Conservation (phyloP, 805 yeast species). For the Starmerella bombicola region DNA sequence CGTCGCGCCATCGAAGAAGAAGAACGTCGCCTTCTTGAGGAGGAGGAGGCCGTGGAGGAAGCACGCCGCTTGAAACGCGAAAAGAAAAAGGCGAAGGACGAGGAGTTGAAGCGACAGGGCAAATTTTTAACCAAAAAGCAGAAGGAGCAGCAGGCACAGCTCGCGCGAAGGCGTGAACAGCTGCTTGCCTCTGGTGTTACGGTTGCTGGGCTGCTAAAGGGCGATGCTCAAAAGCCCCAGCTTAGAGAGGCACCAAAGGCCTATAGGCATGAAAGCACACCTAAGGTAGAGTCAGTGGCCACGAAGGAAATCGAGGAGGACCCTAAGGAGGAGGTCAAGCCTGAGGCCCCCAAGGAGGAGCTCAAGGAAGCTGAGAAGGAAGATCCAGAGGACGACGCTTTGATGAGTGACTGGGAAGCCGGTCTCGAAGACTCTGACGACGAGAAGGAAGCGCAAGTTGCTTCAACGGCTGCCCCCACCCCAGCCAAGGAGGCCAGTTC, state of each 20-base stretch:
- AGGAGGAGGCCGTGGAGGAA: conserved; percentile 44
- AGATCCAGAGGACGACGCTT: conserved; percentile 40
- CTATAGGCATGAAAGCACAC: conserved; percentile 17
- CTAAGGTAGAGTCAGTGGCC: conserved; percentile 1
- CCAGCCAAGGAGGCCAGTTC: too few relatives aligned
- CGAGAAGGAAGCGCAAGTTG: conserved; percentile 9
- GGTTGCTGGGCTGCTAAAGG: conserved; percentile 65
- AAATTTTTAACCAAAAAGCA: conserved; percentile 87
- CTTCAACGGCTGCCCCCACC: too few relatives aligned
- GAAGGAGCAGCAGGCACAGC: conserved; percentile 75
- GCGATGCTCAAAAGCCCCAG: conserved; percentile 33
- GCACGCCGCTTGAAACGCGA: conserved; percentile 60
- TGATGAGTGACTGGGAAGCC: conserved; percentile 82
- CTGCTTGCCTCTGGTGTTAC: conserved; percentile 59
- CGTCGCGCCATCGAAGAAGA: conserved; percentile 41
- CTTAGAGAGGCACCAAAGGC: conserved; percentile 22
- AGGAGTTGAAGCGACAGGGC: conserved; percentile 92
- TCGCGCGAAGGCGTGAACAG: conserved; percentile 82
- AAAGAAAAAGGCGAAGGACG: conserved; percentile 73
- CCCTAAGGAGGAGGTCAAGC: conserved; percentile 19
- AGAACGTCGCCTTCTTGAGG: conserved; percentile 46
- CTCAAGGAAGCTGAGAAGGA: conserved; percentile 22
- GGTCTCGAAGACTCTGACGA: conserved; percentile 36
- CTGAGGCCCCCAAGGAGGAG: conserved; percentile 15
- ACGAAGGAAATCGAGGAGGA: conserved; percentile 24